Evolutionary conservation across 805 yeast genomes (phyloP), one percentile per base, ranked within the genome.

Genomic region (Myxozyma sirexii): DNA sequence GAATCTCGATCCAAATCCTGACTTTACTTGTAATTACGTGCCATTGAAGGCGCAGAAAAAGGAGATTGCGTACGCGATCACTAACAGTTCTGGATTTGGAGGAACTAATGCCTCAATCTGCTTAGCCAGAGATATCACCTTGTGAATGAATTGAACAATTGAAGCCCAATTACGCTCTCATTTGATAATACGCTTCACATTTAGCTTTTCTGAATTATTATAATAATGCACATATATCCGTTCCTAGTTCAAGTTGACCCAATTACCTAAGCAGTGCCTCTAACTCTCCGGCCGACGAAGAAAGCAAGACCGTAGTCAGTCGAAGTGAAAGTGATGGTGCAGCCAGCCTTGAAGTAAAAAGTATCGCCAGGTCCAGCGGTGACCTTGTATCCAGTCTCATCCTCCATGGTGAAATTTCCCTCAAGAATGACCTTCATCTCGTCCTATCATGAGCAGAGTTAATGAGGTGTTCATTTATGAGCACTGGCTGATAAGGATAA

Each of bases 41-140:
- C 80, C 82, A 0, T 75, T 81, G 35, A 63, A 68, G 12, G 77
- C 87, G 8, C 68, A 73, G n/a, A 69, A 76, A 45, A 52, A 66
- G 13, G 67, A 72, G 1, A 70, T 88, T 3, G 68, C 80, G 2
- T 79, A 82, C 64, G 97, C 93, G 0, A 62, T 94, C 67, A 83
- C 90, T 49, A 94, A 94, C 70, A 90, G 97, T 67, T 93, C 96
- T 75, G 99, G 99, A 0, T 94, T 94, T 76, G 99, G 99, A 6
- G 99, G 99, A 7, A 90, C 96, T 4, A 94, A 94, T 72, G 86
- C 96, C 5, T 81, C 96, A 1, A 69, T 94, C 1, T 79, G 85
- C 45, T 82, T 86, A 64, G 76, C 77, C 33, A 77, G 74, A 60
- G 65, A 62, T 51, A 57, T 62, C 4, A 17, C 17, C 4, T 5